Percentiles rank a stretch among this genome's conserved stretches.
phyloP scores from a whole-genome alignment of 2,329 filamentous ascomycete genomes.

The Fusarium coffeatum region DNA sequence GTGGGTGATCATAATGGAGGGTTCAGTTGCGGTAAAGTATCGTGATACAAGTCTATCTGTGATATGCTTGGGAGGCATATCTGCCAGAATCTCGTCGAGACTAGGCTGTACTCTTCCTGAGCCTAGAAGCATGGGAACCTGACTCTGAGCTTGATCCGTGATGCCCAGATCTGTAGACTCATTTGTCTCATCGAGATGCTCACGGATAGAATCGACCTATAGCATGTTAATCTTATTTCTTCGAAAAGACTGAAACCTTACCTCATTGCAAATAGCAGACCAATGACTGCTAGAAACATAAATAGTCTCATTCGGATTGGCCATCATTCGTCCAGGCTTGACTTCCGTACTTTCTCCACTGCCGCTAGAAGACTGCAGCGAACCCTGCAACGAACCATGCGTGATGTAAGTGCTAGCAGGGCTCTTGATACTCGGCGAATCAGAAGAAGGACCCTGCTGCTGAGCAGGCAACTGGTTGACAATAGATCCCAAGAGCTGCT shows the following conservation, averaged over 20 bases:
- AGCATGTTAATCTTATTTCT: not conserved
- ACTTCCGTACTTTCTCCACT: not conserved
- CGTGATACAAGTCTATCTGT: conserved; percentile 32
- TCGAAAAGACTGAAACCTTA: not conserved
- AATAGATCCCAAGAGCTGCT: conserved; percentile 33
- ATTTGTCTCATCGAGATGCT: conserved; percentile 18
- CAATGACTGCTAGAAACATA: conserved; percentile 40
- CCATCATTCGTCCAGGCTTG: conserved; percentile 28
- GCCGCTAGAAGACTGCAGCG: not conserved
- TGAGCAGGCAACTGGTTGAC: conserved; percentile 25
- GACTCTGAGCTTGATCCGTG: conserved; percentile 2
- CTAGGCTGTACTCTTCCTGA: not conserved
- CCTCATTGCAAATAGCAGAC: conserved; percentile 35
- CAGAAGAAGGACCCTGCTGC: not conserved
- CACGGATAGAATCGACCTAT: conserved; percentile 28
- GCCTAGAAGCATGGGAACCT: conserved; percentile 28
- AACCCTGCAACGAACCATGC: not conserved
- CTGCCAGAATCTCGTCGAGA: conserved; percentile 25
- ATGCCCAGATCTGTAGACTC: not conserved
- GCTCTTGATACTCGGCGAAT: conserved; percentile 6
- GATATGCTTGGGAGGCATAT: conserved; percentile 25
- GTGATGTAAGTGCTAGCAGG: not conserved
- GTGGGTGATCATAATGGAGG: conserved; percentile 34
- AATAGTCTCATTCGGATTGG: conserved; percentile 32
- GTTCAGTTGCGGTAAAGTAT: conserved; percentile 31